These are phyloP conservation scores for Bipolaris oryzae DNA, from an alignment of 2,329 filamentous ascomycete genomes.

Conservation along the genomic window DNA sequence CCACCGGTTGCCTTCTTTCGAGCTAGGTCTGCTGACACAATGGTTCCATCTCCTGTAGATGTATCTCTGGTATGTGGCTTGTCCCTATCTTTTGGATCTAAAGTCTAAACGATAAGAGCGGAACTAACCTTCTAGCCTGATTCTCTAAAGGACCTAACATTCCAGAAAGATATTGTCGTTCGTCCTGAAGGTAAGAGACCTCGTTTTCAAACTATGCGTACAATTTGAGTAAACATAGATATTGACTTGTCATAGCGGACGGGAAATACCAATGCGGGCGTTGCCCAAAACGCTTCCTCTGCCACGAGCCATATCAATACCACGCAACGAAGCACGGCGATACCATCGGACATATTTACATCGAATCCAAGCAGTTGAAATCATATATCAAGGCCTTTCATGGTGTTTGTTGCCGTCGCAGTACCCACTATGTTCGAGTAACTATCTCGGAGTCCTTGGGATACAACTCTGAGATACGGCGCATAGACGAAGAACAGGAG, in stretches of 20 bases:
- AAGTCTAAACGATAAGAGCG: background rate
- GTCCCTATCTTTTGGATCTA: background rate
- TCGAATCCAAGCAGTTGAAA: background rate
- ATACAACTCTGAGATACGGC: background rate
- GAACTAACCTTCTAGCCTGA: slow-evolving; percentile 3
- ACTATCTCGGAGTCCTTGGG: background rate
- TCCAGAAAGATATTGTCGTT: background rate
- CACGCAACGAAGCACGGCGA: background rate
- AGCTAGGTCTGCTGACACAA: background rate
- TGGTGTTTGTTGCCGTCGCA: background rate
- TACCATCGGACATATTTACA: background rate
- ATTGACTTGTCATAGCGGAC: background rate
- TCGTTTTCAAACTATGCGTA: background rate
- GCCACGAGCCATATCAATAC: background rate
- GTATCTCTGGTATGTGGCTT: background rate
- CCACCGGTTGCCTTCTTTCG: slow-evolving; percentile 3
- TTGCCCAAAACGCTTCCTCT: background rate
- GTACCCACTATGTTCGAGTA: background rate
- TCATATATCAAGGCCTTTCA: background rate
- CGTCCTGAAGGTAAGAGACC: background rate
- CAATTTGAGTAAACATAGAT: background rate
- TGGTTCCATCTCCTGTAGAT: background rate
- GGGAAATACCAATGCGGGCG: background rate
- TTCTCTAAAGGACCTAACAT: background rate
- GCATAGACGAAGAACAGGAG: background rate